Evolutionary conservation across 345 rosid genomes (phyloP).

Genomic region (Eucalyptus victrix): DNA sequence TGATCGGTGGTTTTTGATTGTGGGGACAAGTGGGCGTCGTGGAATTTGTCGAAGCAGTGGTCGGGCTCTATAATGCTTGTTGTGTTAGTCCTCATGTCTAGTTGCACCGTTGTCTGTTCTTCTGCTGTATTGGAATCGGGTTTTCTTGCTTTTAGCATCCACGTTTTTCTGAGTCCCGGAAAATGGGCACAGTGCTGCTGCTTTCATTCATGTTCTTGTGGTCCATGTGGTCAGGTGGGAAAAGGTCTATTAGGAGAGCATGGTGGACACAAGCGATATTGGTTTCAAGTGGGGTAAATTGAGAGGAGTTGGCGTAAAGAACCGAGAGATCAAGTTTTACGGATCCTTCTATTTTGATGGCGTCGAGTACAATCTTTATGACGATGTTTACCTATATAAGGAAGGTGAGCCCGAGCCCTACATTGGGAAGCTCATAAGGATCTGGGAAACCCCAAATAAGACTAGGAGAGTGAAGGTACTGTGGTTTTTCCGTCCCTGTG

Average conservation of each 20-base stretch:
- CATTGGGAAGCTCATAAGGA: slow-evolving; percentile 58
- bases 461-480: slow-evolving; percentile 49
- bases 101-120: background rate
- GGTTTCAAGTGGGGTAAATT: slow-evolving; percentile 72
- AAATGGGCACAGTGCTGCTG: background rate
- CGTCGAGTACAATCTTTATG: slow-evolving; percentile 53
- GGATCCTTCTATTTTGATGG: slow-evolving; percentile 66
- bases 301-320: slow-evolving; percentile 48
- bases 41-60: background rate
- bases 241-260: slow-evolving; percentile 4
- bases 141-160: background rate
- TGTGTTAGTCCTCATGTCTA: background rate
- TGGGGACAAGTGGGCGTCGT: background rate
- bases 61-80: background rate
- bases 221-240: background rate
- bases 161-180: background rate
- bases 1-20: background rate
- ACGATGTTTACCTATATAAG: slow-evolving; percentile 40
- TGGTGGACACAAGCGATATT: slow-evolving; percentile 32
- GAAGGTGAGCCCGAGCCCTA: slow-evolving; percentile 42
- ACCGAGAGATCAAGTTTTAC: slow-evolving; percentile 51
- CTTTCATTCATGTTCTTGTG: background rate
- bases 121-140: background rate
- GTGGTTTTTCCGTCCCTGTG: slow-evolving; percentile 73
- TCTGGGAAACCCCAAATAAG: slow-evolving; percentile 53